Percentiles rank a stretch among this genome's conserved stretches.
These are phyloP conservation scores for Delitschia confertaspora DNA, from an alignment of 495 filamentous ascomycete genomes.

Conservation along the genomic window DNA sequence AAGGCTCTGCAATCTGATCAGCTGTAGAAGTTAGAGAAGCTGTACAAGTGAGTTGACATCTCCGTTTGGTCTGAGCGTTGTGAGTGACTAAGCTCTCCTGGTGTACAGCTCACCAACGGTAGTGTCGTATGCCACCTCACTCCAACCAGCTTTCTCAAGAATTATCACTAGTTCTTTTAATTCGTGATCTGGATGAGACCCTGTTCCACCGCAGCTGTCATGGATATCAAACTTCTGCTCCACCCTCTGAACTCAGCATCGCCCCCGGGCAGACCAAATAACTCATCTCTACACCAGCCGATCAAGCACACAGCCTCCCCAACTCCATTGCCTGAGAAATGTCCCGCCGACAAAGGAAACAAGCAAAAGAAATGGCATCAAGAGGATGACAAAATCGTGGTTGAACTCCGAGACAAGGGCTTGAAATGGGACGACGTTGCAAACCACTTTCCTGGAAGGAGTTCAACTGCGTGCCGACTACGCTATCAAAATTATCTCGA, in stretches of 20 bases:
- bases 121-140: too few relatives aligned
- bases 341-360: constrained; percentile 77
- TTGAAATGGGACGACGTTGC: constrained; percentile 99
- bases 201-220: constrained; percentile 50
- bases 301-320: too few relatives aligned
- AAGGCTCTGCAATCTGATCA: too few relatives aligned
- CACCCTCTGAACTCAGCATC: constrained; percentile 73
- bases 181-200: constrained; percentile 26
- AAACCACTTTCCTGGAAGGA: constrained; percentile 74
- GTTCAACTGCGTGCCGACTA: constrained; percentile 80
- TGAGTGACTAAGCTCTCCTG: constrained; percentile 13
- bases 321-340: constrained; percentile 45
- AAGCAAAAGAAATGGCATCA: constrained; percentile 82
- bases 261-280: constrained; percentile 44
- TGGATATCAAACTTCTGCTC: constrained; percentile 83
- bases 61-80: constrained; percentile 11
- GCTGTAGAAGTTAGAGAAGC: too few relatives aligned
- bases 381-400: constrained; percentile 80
- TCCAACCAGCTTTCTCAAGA: too few relatives aligned
- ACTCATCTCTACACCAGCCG: too few relatives aligned
- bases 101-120: too few relatives aligned
- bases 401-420: constrained; percentile 72
- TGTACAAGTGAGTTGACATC: constrained; percentile 4
- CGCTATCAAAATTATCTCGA: constrained; percentile 97
- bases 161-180: constrained; percentile 11